phyloP scores from a whole-genome alignment of 139 green algal species.

The Tetradesmus obliquus region DNA sequence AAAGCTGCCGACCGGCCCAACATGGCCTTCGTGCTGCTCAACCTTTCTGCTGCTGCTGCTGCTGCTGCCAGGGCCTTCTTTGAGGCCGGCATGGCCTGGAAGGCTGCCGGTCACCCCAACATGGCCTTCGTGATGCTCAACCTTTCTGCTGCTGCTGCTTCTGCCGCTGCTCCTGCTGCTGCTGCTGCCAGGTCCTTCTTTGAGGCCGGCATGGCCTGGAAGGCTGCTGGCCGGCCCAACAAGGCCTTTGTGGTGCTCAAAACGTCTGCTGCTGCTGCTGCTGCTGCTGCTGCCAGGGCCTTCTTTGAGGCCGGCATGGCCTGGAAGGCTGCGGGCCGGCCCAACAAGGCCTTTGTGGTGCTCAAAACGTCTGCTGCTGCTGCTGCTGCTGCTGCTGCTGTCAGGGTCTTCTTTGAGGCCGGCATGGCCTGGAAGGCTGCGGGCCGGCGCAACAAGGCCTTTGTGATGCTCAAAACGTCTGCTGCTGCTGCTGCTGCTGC shows the following conservation, averaged over 20 bases:
- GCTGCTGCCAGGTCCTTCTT: conserved; percentile 43
- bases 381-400: neutral
- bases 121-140: no score
- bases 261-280: no score
- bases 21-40: conserved; percentile 91
- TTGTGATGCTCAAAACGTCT: conserved; percentile 94
- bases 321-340: conserved; percentile 52
- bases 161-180: no score
- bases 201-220: conserved; percentile 50
- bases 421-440: conserved; percentile 55
- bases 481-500: neutral
- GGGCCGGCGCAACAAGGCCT: conserved; percentile 76
- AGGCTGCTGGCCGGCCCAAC: conserved; percentile 61
- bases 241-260: conserved; percentile 92
- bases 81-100: conserved; percentile 39
- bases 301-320: conserved; percentile 55
- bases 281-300: conserved; percentile 3
- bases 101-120: neutral
- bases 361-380: no score
- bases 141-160: no score
- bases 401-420: conserved; percentile 53
- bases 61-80: conserved; percentile 33
- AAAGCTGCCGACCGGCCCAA: conserved; percentile 58
- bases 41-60: conserved; percentile 41
- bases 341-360: conserved; percentile 88